phyloP scores from a whole-genome alignment of 2,329 filamentous ascomycete species.

The Xylariaceae sp. region DNA sequence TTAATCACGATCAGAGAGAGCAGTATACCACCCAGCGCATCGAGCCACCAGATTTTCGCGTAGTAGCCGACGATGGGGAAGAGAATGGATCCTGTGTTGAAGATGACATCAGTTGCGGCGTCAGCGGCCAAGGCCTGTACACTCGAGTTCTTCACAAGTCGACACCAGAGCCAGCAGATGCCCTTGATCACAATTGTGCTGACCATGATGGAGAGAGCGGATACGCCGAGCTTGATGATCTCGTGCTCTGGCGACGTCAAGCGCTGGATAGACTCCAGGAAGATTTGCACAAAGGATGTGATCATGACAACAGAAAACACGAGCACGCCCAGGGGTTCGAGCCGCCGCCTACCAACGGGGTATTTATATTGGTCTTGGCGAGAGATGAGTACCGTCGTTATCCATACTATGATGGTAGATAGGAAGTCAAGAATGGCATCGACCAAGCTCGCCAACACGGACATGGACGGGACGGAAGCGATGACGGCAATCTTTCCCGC shows the following conservation, averaged over 20 bases:
- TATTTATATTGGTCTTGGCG: slow-evolving; percentile 69
- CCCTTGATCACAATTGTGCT: slow-evolving; percentile 77
- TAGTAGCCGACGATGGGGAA: slow-evolving; percentile 80
- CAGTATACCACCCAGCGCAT: slow-evolving; percentile 70
- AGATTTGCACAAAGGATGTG: slow-evolving; percentile 75
- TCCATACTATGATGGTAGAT: slow-evolving; percentile 75
- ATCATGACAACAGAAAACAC: slow-evolving; percentile 85
- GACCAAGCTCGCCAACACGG: slow-evolving; percentile 72
- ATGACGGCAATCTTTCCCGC: slow-evolving; percentile 73
- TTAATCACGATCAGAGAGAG: slow-evolving; percentile 74
- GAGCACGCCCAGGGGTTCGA: slow-evolving; percentile 75
- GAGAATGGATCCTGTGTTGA: slow-evolving; percentile 83
- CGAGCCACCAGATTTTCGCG: slow-evolving; percentile 74
- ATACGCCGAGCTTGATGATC: slow-evolving; percentile 65
- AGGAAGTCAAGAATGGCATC: slow-evolving; percentile 77
- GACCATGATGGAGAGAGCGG: slow-evolving; percentile 75
- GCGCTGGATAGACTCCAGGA: slow-evolving; percentile 61
- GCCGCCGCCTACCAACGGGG: slow-evolving; percentile 67
- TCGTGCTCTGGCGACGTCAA: slow-evolving; percentile 56
- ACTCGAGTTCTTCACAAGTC: slow-evolving; percentile 76
- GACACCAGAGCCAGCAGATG: slow-evolving; percentile 80
- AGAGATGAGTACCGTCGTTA: slow-evolving; percentile 68
- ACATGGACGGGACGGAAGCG: slow-evolving; percentile 71
- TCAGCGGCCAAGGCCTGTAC: slow-evolving; percentile 68
- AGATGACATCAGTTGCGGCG: slow-evolving; percentile 70